Base-by-base conservation (phyloP, 768 basidiomycete genomes). In the Glaciozyma antarctica region DNA sequence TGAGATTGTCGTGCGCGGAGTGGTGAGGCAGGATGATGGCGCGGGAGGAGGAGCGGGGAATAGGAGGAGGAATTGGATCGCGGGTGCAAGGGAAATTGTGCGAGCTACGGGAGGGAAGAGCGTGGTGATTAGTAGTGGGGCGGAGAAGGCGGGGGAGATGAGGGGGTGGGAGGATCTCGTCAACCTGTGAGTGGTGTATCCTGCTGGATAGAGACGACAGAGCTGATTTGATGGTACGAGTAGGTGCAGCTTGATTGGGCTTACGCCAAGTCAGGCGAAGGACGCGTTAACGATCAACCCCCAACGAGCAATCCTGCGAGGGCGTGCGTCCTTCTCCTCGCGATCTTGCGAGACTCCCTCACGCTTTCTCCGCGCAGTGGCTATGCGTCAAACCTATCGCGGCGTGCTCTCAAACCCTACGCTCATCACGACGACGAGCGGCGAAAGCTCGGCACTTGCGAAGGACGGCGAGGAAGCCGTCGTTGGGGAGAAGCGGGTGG, bases 21-120 rank as follows among this genome's bases (percentile, higher is more conserved):
- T 71, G 24, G 56, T 61, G 6, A 48, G 59, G 44, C 66, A 67
- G 49, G 66, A 67, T 24, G 61, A 51, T 1, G 24, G 6, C 58
- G 54, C 15, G 48, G 60, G 83, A 83, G 63, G 65, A 21, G 64
- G 61, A 15, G 57, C 62, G 41, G 69, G 65, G 19, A 64, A 38
- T 28, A 28, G 69, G 30, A 85, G 59, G 80, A 81, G 24, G 83
- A 85, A 77, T 78, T 87, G 48, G 88, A 90, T 69, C 88, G 88
- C 89, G 88, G 90, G 90, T 84, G 83, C 88, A 16, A 79, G 85
- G 43, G 90, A 93, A 76, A 78, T 92, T 3, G 80, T 84, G 22
- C 81, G 90, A 1, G 88, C 89, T 2, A 86, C 88, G 4, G 88
- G 88, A 69, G 88, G 89, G 1, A 88, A 85, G 73, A 86, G 84